phyloP scores from a whole-genome alignment of 2,329 filamentous ascomycete genomes.

The Epichloe baconii region DNA sequence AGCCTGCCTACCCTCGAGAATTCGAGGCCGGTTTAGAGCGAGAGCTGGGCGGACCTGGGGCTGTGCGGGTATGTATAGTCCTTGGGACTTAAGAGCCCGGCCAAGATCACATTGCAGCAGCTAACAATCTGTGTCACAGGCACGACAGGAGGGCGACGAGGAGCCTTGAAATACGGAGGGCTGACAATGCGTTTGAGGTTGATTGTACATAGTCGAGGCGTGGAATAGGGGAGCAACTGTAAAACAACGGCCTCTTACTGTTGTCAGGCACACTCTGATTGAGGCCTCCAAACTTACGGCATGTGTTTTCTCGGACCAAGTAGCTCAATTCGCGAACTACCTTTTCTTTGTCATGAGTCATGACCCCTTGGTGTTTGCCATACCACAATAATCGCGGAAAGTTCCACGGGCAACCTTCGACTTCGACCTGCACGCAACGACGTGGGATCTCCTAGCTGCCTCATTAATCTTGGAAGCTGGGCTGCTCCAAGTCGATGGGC shows the following conservation, averaged over 20 bases:
- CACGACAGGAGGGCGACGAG: conserved; percentile 41
- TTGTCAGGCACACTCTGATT: background rate
- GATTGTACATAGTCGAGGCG: conserved; percentile 24
- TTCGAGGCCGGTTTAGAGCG: conserved; percentile 61
- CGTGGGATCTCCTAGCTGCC: background rate
- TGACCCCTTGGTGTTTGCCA: background rate
- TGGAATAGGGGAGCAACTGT: conserved; percentile 3
- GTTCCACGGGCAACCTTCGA: too few species aligned
- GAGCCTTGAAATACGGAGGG: conserved; percentile 30
- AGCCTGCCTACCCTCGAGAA: conserved; percentile 52
- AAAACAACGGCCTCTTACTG: background rate
- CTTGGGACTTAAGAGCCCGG: background rate
- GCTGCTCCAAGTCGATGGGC: background rate
- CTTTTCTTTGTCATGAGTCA: background rate
- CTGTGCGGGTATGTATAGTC: conserved; percentile 44
- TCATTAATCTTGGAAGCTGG: background rate
- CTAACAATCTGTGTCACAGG: conserved; percentile 20
- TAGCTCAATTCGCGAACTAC: background rate
- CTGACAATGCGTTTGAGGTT: conserved; percentile 6
- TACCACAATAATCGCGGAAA: background rate
- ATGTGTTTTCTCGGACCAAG: background rate
- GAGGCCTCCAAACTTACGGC: background rate
- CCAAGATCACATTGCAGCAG: background rate
- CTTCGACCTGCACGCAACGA: too few species aligned
- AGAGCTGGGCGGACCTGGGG: conserved; percentile 60